Conservation (phyloP, 768 basidiomycete genomes). For the Hemileccinum impolitum region DNA sequence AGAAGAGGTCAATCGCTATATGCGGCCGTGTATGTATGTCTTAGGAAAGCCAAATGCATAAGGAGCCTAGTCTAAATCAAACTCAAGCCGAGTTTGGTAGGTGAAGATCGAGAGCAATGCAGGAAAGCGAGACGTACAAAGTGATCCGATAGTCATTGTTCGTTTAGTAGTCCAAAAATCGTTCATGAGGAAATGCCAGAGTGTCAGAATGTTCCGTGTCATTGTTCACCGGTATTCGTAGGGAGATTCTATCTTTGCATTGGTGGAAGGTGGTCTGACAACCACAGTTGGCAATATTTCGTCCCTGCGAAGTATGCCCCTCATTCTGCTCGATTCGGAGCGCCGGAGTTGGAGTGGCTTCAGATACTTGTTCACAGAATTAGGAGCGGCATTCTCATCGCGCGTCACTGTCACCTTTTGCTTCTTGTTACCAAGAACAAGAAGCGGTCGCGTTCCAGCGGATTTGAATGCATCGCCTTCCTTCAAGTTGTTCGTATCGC, state of each 20-base stretch:
- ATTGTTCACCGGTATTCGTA: slow-evolving; percentile 45
- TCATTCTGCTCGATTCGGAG: slow-evolving; percentile 61
- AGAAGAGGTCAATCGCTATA: neutral
- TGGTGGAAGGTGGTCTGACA: slow-evolving; percentile 56
- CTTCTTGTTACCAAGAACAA: slow-evolving; percentile 56
- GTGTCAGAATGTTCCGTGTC: neutral
- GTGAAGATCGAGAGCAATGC: neutral
- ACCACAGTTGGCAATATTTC: slow-evolving; percentile 61
- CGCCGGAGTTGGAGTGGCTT: slow-evolving; percentile 59
- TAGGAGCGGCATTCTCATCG: slow-evolving; percentile 35
- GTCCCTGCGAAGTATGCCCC: slow-evolving; percentile 51
- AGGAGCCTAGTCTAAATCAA: slow-evolving; percentile 5
- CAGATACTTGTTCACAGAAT: slow-evolving; percentile 44
- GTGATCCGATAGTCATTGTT: neutral
- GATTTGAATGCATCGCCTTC: slow-evolving; percentile 18
- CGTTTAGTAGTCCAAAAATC: slow-evolving; percentile 4
- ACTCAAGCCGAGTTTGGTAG: neutral
- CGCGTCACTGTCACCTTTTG: slow-evolving; percentile 30
- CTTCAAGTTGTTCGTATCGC: slow-evolving; percentile 44
- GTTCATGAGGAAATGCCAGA: neutral
- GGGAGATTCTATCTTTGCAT: slow-evolving; percentile 41
- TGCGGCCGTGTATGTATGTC: neutral
- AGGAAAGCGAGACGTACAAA: neutral
- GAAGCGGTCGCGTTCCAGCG: slow-evolving; percentile 51
- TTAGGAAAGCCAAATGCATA: neutral